Conservation (phyloP, 1,139 yeast species). For the Keqinozyma sinolaborantium region DNA sequence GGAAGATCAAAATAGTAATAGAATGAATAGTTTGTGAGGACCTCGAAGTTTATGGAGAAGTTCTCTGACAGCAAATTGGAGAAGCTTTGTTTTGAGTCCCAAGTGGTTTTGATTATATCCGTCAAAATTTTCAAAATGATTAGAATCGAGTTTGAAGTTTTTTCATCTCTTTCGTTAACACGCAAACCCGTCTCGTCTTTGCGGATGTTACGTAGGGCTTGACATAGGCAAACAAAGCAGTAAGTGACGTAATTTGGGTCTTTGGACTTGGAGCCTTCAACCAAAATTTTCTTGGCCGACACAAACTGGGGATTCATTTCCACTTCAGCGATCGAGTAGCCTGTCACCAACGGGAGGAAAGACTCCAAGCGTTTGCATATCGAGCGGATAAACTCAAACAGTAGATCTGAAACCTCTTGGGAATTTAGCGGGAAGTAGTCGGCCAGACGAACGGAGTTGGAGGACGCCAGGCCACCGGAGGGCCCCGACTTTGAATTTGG, state of each 20-base stretch:
- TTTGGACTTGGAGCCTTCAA: constrained; percentile 20
- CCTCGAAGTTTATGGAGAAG: constrained; percentile 12
- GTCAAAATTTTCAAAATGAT: constrained; percentile 30
- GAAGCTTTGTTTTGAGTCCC: constrained; percentile 20
- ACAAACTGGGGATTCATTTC: constrained; percentile 41
- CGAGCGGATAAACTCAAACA: constrained; percentile 16
- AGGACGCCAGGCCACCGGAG: not conserved
- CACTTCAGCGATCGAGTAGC: constrained; percentile 39
- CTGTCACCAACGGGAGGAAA: constrained; percentile 38
- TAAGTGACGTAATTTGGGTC: constrained; percentile 12
- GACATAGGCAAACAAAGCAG: constrained; percentile 19
- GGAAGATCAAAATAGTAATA: constrained; percentile 22
- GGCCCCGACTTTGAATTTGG: not conserved
- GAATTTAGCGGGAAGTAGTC: not conserved
- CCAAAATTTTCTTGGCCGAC: constrained; percentile 27
- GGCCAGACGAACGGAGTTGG: not conserved
- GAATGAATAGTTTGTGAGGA: constrained; percentile 18
- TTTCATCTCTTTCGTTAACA: constrained; percentile 30
- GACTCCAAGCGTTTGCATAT: constrained; percentile 27
- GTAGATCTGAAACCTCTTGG: not conserved
- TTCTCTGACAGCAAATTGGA: constrained; percentile 10
- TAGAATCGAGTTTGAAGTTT: constrained; percentile 29
- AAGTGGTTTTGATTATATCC: constrained; percentile 23
- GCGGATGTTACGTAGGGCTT: constrained; percentile 18
- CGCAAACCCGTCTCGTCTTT: constrained; percentile 23